A percentile compares a stretch with the other conserved stretches of the same genome.
Evolutionary conservation across 805 yeast genomes (phyloP).

Genomic region (Saccharomyces eubayanus): DNA sequence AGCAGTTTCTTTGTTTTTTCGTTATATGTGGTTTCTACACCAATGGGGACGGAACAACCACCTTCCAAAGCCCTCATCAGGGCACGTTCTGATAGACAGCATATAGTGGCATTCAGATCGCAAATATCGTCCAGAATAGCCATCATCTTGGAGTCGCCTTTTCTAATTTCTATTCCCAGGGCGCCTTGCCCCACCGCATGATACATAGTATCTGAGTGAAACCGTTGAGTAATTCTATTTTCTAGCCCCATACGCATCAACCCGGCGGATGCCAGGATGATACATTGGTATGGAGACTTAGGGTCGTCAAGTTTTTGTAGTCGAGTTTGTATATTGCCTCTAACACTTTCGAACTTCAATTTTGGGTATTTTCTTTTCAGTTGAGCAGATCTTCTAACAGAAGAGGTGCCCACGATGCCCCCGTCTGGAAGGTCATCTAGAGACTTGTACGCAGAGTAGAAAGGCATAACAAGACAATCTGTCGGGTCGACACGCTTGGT

Average conservation of each 20-base stretch:
- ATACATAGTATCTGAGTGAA: conserved; percentile 74
- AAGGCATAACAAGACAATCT: conserved; percentile 78
- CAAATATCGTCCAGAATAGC: conserved; percentile 56
- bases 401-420: conserved; percentile 86
- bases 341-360: conserved; percentile 68
- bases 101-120: conserved; percentile 54
- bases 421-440: conserved; percentile 76
- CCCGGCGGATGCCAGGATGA: conserved; percentile 90
- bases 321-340: conserved; percentile 83
- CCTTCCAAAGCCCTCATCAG: conserved; percentile 87
- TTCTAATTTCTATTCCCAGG: conserved; percentile 80
- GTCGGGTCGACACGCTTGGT: conserved; percentile 85
- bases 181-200: conserved; percentile 99
- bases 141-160: conserved; percentile 51
- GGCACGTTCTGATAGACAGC: conserved; percentile 84
- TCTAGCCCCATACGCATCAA: conserved; percentile 63
- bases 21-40: conserved; percentile 59
- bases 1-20: conserved; percentile 39
- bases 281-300: conserved; percentile 55
- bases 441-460: conserved; percentile 51
- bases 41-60: conserved; percentile 97
- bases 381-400: conserved; percentile 90
- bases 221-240: conserved; percentile 63
- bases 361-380: conserved; percentile 69
- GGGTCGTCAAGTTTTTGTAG: conserved; percentile 70